Conservation (phyloP, 2,329 filamentous ascomycete species). For the Fusarium piperis region DNA sequence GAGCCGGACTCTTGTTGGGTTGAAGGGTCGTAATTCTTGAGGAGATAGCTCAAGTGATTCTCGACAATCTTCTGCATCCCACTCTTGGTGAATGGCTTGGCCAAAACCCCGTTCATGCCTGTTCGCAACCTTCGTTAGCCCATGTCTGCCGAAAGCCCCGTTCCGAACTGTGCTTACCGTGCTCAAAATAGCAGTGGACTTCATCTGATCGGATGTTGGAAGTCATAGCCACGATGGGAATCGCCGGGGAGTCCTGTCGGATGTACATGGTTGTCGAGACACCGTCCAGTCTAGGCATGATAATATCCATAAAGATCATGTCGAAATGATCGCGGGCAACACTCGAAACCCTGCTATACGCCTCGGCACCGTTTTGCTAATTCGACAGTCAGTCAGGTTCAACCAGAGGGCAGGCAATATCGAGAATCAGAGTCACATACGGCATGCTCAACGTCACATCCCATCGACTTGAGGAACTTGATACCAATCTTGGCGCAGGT, state of each 20-base stretch:
- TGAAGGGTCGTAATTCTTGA: conserved; percentile 68
- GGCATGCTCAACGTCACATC: conserved; percentile 73
- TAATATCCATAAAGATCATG: conserved; percentile 89
- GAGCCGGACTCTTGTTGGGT: conserved; percentile 53
- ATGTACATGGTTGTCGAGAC: conserved; percentile 95
- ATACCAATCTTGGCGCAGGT: conserved; percentile 74
- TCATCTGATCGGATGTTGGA: conserved; percentile 97
- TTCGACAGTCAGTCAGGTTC: conserved; percentile 19
- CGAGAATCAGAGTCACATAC: conserved; percentile 55
- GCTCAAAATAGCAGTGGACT: conserved; percentile 95
- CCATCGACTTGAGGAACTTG: conserved; percentile 73
- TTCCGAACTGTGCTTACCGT: conserved; percentile 70
- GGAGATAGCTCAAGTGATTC: conserved; percentile 86
- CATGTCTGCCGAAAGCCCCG: neutral
- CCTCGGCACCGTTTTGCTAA: conserved; percentile 81
- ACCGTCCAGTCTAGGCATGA: conserved; percentile 96
- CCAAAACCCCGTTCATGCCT: conserved; percentile 98
- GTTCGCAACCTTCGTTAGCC: conserved; percentile 16
- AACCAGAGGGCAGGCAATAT: neutral
- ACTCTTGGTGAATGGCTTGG: conserved; percentile 94
- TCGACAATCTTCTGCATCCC: conserved; percentile 86
- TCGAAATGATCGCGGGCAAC: conserved; percentile 63
- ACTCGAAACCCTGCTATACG: conserved; percentile 81
- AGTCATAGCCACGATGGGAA: conserved; percentile 97
- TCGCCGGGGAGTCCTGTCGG: conserved; percentile 81